Percentiles rank a stretch among this genome's conserved stretches.
These are phyloP conservation scores for Podospora comata DNA, from an alignment of 495 filamentous ascomycete species.

Conservation along the genomic window DNA sequence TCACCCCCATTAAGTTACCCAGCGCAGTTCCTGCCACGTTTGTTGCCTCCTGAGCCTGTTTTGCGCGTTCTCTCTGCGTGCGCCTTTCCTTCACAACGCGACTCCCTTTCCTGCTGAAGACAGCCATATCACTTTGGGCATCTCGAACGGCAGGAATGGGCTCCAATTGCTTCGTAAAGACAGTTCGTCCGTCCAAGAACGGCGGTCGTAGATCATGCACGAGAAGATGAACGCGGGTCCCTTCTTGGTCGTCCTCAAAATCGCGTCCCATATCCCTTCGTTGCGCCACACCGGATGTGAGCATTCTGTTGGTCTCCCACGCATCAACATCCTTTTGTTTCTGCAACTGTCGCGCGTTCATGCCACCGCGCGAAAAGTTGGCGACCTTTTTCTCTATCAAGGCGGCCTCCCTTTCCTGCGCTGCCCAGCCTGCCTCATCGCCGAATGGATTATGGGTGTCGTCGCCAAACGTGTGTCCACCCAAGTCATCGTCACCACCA, in stretches of 20 bases:
- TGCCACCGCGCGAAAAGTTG: conserved; percentile 47
- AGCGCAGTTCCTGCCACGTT: conserved; percentile 88
- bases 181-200: conserved; percentile 88
- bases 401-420: conserved; percentile 65
- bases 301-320: conserved; percentile 98
- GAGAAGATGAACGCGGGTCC: conserved; percentile 82
- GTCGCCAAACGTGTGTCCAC: conserved; percentile 70
- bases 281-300: conserved; percentile 93
- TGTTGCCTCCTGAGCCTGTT: conserved; percentile 93
- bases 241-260: conserved; percentile 89
- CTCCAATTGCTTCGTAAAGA: conserved; percentile 97
- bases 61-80: conserved; percentile 89
- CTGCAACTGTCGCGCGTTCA: conserved; percentile 70
- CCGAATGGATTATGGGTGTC: conserved; percentile 57
- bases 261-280: conserved; percentile 73
- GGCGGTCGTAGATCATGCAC: conserved; percentile 94
- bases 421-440: conserved; percentile 60
- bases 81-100: conserved; percentile 85
- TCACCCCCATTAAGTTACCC: conserved; percentile 91
- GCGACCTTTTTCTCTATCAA: conserved; percentile 70
- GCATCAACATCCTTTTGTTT: conserved; percentile 93
- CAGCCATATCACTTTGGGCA: conserved; percentile 97
- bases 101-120: conserved; percentile 95
- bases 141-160: conserved; percentile 91
- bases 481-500: conserved; percentile 68